Evolutionary conservation across 2,329 filamentous ascomycete species (phyloP), one percentile per base, ranked within the genome.

Genomic region (Colletotrichum sp.): DNA sequence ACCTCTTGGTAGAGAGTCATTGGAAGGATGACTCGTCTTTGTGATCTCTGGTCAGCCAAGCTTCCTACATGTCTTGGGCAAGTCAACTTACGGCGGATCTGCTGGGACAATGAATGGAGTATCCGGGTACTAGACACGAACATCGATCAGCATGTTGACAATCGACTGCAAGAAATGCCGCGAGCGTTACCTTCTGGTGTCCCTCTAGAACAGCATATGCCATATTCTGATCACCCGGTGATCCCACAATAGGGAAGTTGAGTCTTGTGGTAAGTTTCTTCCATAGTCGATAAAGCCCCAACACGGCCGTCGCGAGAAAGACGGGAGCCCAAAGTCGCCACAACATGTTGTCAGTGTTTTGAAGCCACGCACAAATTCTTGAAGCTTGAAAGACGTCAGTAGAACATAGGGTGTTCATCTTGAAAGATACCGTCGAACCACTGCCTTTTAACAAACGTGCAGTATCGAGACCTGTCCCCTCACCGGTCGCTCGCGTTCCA

Each of bases 1-100:
- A 72, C 73, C 30, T 76, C 73, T 13, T 73, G 55, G 32, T 76
- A 69, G 5, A 76, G 62, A 16, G 44, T 76, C 73, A 76, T 76
- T 9, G 73, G 73, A 3, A 76, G 69, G 29, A 76, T 64, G 12
- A 76, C 73, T n/a, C 73, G 39, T 9, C 68, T 70, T 25, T 29
- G 8, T 25, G 32, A 12, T 27, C 25, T 52, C 3, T 15, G 8
- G n/a, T 70, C 4, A 63, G 68, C n/a, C n/a, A 62, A 61, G 12
- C 29, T 30, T 15, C n/a, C 27, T 25, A n/a, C 36, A 22, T 25
- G n/a, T 22, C 49, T 49, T 7, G 57, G 8, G 12, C 5, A 3
- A 7, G 22, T 13, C 8, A 1, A 49, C 68, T 62, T 11, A 70
- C 63, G 69, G 69, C 3, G 73, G 73, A 25, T 73, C 70, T 52